Evolutionary conservation across 2,329 filamentous ascomycete genomes (phyloP), one percentile per base, ranked within the genome.

Genomic region (Exophiala sp.): DNA sequence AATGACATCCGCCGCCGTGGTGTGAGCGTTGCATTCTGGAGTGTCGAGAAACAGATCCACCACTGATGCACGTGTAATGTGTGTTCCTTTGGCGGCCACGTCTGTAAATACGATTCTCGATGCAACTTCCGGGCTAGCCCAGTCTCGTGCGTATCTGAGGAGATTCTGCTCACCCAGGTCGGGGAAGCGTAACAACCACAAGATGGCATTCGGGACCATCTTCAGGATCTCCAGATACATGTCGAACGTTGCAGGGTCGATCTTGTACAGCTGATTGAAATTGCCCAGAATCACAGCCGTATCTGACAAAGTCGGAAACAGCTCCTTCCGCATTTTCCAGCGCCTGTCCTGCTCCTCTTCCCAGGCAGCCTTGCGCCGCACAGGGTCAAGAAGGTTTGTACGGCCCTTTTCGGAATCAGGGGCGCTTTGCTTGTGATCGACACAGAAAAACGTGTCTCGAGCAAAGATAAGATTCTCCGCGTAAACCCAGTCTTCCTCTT

Each of bases 221-320:
- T 87, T 79, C 16, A 98, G 77, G 58, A 98, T 96, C 48, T 93
- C 86, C 22, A 98, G 74, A 90, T 93, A 98, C 35, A 87, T 88
- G 44, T 93, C 85, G 70, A 97, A 97, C 6, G 89, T 96, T 2
- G 89, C 94, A 1, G 93, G 93, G 60, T 98, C 93, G 68, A 98
- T 97, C 82, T 98, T 98, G 73, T 98, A 98, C 24, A 98, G 75
- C 67, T 98, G 93, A 65, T 98, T 98, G 70, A 98, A 98, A 68
- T 98, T 98, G 5, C 88, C 93, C 51, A 98, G 77, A 61, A 98
- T 96, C 61, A 98, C 82, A 16, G 82, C 79, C 65, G 95, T 84
- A 62, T 97, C 86, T 2, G 81, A 73, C 10, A 98, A 73, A 14
- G 79, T 75, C 0, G 93, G 93, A 62, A 98, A 98, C 32, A 98